Evolutionary conservation across 2,329 filamentous ascomycete species (phyloP).

Genomic region (Colletotrichum melonis): DNA sequence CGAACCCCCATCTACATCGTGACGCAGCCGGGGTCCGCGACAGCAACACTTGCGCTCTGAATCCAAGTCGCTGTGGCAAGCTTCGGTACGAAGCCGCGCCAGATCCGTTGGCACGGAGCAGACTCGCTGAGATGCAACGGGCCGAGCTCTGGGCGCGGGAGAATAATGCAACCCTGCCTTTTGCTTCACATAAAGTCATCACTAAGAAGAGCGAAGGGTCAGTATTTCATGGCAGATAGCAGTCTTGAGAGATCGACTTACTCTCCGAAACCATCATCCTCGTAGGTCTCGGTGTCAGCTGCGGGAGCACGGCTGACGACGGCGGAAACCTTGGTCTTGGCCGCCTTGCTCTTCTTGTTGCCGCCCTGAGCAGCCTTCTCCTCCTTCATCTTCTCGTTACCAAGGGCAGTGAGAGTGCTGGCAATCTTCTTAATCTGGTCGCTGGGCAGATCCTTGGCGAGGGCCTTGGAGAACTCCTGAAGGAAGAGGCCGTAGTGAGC

Average conservation of each 20-base stretch:
- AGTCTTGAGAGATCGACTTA: constrained; percentile 60
- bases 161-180: constrained; percentile 32
- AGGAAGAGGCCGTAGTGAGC: constrained; percentile 90
- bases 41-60: neutral
- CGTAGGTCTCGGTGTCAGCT: constrained; percentile 82
- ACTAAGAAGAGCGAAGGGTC: constrained; percentile 50
- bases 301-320: constrained; percentile 71
- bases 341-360: constrained; percentile 96
- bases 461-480: constrained; percentile 88
- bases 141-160: constrained; percentile 22
- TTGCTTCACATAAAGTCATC: constrained; percentile 78
- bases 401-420: constrained; percentile 85
- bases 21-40: constrained; percentile 10
- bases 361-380: constrained; percentile 95
- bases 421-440: constrained; percentile 97
- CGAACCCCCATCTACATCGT: neutral
- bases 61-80: constrained; percentile 6
- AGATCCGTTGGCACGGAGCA: constrained; percentile 11
- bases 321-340: constrained; percentile 92
- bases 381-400: constrained; percentile 99
- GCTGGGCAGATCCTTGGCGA: constrained; percentile 87
- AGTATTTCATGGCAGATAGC: constrained; percentile 29
- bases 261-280: constrained; percentile 85
- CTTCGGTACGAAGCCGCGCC: constrained; percentile 20
- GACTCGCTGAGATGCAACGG: constrained; percentile 5